Percentiles rank a stretch among this genome's conserved stretches.
These are phyloP conservation scores for Colletotrichum sp. DNA, from an alignment of 2,329 filamentous ascomycete genomes.

Conservation along the genomic window DNA sequence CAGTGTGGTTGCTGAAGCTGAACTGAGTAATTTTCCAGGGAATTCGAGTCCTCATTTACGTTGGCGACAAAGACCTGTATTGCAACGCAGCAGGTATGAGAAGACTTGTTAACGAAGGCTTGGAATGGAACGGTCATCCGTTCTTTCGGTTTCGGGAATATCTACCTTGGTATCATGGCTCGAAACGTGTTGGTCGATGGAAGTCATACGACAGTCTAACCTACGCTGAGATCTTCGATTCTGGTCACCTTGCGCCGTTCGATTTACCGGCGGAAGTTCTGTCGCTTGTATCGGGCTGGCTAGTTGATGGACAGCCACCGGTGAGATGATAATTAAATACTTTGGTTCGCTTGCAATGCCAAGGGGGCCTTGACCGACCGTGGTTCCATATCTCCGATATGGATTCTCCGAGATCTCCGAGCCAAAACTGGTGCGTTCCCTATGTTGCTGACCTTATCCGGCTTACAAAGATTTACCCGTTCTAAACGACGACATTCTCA, in stretches of 20 bases:
- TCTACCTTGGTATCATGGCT: background rate
- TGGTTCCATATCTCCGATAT: background rate
- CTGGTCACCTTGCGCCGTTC: background rate
- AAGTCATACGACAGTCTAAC: background rate
- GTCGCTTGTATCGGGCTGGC: background rate
- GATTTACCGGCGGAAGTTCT: background rate
- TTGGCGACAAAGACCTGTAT: constrained; percentile 1
- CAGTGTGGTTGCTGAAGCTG: background rate
- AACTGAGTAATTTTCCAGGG: background rate
- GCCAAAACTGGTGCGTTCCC: background rate
- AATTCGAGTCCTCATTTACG: background rate
- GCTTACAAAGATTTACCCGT: background rate
- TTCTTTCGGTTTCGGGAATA: background rate
- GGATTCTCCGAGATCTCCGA: background rate
- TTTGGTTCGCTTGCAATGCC: background rate
- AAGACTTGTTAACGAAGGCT: background rate
- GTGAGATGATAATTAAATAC: background rate
- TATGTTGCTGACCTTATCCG: background rate
- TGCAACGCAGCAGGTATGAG: constrained; percentile 4
- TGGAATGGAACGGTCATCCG: background rate
- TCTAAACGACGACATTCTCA: background rate
- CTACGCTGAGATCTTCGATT: background rate
- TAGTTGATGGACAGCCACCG: background rate
- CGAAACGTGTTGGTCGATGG: background rate
- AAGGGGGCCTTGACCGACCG: background rate